Percentiles rank a stretch among this genome's conserved stretches.
Conservation (phyloP, 2,329 filamentous ascomycete genomes). For the Alternaria rosae region DNA sequence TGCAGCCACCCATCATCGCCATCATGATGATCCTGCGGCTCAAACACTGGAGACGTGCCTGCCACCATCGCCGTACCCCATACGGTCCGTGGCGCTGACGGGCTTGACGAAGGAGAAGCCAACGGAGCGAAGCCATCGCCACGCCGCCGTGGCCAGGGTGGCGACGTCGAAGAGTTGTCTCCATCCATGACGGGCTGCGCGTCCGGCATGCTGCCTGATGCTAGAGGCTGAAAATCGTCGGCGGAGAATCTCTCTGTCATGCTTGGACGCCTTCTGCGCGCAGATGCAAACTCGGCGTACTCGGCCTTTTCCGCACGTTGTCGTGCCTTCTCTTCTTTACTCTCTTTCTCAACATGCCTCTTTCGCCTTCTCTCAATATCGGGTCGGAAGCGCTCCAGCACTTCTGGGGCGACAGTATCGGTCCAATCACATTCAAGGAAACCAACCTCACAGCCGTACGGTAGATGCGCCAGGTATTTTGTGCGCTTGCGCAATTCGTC, state of each 20-base stretch:
- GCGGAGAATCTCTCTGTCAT: slow-evolving; percentile 61
- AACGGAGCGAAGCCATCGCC: slow-evolving; percentile 68
- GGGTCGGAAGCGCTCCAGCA: slow-evolving; percentile 75
- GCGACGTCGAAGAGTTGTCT: slow-evolving; percentile 53
- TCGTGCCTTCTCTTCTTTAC: slow-evolving; percentile 84
- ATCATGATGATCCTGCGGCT: slow-evolving; percentile 48
- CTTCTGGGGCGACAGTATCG: slow-evolving; percentile 78
- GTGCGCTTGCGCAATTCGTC: slow-evolving; percentile 82
- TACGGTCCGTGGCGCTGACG: slow-evolving; percentile 77
- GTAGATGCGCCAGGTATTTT: slow-evolving; percentile 87
- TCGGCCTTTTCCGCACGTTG: slow-evolving; percentile 82
- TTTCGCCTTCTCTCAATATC: slow-evolving; percentile 81
- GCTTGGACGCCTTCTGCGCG: slow-evolving; percentile 65
- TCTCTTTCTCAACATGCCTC: slow-evolving; percentile 81
- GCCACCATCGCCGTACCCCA: slow-evolving; percentile 84
- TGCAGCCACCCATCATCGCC: slow-evolving; percentile 85
- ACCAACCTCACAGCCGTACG: slow-evolving; percentile 87
- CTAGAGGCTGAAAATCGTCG: slow-evolving; percentile 55
- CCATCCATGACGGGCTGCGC: slow-evolving; percentile 35
- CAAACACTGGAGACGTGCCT: slow-evolving; percentile 64
- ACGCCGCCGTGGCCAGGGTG: slow-evolving; percentile 62
- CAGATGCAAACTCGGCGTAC: slow-evolving; percentile 72
- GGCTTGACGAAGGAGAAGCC: slow-evolving; percentile 82
- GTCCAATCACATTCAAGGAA: slow-evolving; percentile 97
- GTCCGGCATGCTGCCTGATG: slow-evolving; percentile 35